These are phyloP conservation scores for Dendrocalamus latiflorus DNA, from an alignment of 202 grass and related monocot genomes.

Conservation along the genomic window DNA sequence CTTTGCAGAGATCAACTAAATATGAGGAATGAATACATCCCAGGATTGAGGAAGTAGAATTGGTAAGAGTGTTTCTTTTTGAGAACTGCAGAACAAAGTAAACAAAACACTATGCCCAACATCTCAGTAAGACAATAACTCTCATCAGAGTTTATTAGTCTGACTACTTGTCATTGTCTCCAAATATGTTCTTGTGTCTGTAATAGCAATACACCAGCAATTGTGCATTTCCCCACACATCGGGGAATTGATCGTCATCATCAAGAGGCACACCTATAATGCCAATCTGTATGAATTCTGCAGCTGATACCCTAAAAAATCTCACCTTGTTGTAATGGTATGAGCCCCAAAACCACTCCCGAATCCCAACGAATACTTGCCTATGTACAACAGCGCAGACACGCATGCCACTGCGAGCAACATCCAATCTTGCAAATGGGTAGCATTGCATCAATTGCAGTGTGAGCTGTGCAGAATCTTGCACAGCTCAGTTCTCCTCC, in stretches of 20 bases:
- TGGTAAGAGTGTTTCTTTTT: not conserved
- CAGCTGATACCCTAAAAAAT: not conserved
- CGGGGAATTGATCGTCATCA: constrained; percentile 16
- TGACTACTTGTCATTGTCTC: not conserved
- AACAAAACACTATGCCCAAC: not conserved
- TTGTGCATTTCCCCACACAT: not conserved
- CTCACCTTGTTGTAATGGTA: not conserved
- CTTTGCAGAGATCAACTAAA: not conserved
- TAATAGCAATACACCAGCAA: not conserved
- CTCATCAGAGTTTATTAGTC: not conserved
- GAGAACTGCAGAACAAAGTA: not conserved
- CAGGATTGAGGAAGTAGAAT: not conserved
- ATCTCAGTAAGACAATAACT: not conserved
- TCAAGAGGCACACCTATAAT: not conserved
- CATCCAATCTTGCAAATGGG: not conserved
- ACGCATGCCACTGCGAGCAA: not conserved
- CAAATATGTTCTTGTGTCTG: constrained; percentile 1
- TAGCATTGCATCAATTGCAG: not conserved
- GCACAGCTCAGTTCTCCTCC: constrained; percentile 61
- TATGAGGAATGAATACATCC: not conserved
- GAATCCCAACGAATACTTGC: constrained; percentile 6
- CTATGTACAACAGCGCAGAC: constrained; percentile 21
- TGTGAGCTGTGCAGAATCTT: not conserved
- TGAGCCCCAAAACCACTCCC: not conserved
- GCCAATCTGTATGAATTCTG: not conserved